These are phyloP conservation scores for Prunus mume DNA, from an alignment of 306 rosid genomes.

Conservation along the genomic window DNA sequence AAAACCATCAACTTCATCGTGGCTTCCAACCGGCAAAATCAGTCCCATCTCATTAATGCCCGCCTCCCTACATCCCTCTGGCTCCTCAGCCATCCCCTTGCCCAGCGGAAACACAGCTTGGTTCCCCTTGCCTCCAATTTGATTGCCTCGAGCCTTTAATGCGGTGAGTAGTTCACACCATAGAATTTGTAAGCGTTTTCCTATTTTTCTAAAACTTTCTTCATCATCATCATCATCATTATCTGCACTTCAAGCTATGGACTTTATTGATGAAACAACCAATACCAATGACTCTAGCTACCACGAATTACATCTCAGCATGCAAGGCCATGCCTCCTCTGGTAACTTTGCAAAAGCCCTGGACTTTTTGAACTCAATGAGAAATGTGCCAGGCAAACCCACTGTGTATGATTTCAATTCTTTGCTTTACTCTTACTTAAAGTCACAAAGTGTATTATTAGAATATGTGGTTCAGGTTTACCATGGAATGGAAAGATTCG, in stretches of 20 bases:
- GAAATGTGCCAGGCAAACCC: slow-evolving; percentile 32
- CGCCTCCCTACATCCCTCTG: no score
- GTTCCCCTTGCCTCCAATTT: no score
- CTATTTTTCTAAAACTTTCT: no score
- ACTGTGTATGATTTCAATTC: slow-evolving; percentile 43
- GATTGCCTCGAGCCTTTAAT: no score
- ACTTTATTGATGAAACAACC: slow-evolving; percentile 13
- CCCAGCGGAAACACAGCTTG: no score
- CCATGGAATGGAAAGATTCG: slow-evolving; percentile 36
- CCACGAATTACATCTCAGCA: slow-evolving; percentile 24
- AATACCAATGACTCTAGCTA: slow-evolving; percentile 9
- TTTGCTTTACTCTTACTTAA: slow-evolving; percentile 33
- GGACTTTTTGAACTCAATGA: slow-evolving; percentile 35
- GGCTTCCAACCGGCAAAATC: no score
- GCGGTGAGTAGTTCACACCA: background rate
- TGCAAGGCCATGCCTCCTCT: slow-evolving; percentile 34
- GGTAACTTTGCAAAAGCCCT: slow-evolving; percentile 35
- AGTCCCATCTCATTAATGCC: no score
- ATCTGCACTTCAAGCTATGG: slow-evolving; percentile 22
- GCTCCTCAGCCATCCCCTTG: no score
- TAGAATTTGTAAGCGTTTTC: background rate
- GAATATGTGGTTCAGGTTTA: slow-evolving; percentile 31
- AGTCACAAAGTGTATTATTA: slow-evolving; percentile 25
- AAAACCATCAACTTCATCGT: no score
- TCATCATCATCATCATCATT: slow-evolving; percentile 7